Conservation (phyloP, 306 rosid genomes). For the Parietaria judaica region DNA sequence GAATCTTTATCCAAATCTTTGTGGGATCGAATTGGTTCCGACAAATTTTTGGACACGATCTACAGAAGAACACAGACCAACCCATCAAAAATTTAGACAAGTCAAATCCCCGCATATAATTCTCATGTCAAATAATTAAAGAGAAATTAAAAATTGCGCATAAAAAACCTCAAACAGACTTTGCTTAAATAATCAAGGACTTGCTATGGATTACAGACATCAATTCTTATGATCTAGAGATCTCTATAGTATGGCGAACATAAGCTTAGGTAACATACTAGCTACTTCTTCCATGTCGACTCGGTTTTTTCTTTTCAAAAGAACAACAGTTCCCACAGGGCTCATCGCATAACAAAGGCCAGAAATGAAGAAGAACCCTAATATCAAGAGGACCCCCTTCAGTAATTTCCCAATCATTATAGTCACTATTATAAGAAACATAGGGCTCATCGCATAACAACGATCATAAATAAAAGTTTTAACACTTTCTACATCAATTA, state of each 20-base stretch:
- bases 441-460: too few species aligned
- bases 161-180: not conserved
- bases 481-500: too few species aligned
- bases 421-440: too few species aligned
- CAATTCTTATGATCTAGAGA: not conserved
- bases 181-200: slow-evolving; percentile 1
- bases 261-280: too few species aligned
- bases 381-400: too few species aligned
- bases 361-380: too few species aligned
- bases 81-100: slow-evolving; percentile 18
- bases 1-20: slow-evolving; percentile 99
- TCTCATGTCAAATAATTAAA: not conserved
- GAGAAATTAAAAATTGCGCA: not conserved
- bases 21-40: slow-evolving; percentile 97
- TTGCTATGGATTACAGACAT: not conserved
- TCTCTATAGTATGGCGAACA: not conserved
- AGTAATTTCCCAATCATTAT: too few species aligned
- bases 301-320: too few species aligned
- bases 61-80: slow-evolving; percentile 28
- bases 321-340: too few species aligned
- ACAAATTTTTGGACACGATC: slow-evolving; percentile 82
- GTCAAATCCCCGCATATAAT: slow-evolving; percentile 8
- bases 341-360: too few species aligned
- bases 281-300: too few species aligned
- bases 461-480: too few species aligned